Percentiles rank a stretch among this genome's conserved stretches.
These are phyloP conservation scores for Domatiomyces catenatus DNA, from an alignment of 2,329 filamentous ascomycete genomes.

Conservation along the genomic window DNA sequence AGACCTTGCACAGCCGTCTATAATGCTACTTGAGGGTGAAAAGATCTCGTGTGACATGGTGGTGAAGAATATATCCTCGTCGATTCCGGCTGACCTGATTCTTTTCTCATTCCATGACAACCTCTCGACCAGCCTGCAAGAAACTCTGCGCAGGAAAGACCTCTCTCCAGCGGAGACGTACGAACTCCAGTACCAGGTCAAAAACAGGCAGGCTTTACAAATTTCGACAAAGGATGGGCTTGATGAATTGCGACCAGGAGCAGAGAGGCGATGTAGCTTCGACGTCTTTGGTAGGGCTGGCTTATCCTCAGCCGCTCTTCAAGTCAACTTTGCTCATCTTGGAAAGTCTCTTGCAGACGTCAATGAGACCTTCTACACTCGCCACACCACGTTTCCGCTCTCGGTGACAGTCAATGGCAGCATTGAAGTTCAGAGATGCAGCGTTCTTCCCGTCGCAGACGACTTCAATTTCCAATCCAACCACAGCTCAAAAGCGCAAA, in stretches of 20 bases:
- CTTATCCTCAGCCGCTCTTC: constrained; percentile 60
- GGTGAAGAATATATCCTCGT: constrained; percentile 56
- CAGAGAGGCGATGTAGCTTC: constrained; percentile 58
- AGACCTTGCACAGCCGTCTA: constrained; percentile 63
- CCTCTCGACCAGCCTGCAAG: constrained; percentile 60
- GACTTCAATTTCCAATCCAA: background rate
- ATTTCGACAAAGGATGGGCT: constrained; percentile 32
- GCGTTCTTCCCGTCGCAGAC: constrained; percentile 65
- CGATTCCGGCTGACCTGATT: constrained; percentile 64
- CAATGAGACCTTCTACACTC: constrained; percentile 62
- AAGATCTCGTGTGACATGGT: constrained; percentile 61
- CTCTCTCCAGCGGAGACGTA: constrained; percentile 65
- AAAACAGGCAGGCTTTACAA: constrained; percentile 39
- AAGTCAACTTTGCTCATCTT: constrained; percentile 77
- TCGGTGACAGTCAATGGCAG: constrained; percentile 86
- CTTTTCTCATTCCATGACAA: constrained; percentile 84
- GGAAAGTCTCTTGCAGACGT: constrained; percentile 54
- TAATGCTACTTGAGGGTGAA: constrained; percentile 92
- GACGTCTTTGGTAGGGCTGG: constrained; percentile 78
- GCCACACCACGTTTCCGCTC: constrained; percentile 65
- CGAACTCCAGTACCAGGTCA: constrained; percentile 68
- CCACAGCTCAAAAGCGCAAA: background rate
- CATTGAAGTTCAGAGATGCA: constrained; percentile 64
- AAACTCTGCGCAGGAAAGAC: constrained; percentile 60
- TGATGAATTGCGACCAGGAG: constrained; percentile 48